Evolutionary conservation across 805 yeast genomes (phyloP).

Genomic region (Pichia phayaonensis): DNA sequence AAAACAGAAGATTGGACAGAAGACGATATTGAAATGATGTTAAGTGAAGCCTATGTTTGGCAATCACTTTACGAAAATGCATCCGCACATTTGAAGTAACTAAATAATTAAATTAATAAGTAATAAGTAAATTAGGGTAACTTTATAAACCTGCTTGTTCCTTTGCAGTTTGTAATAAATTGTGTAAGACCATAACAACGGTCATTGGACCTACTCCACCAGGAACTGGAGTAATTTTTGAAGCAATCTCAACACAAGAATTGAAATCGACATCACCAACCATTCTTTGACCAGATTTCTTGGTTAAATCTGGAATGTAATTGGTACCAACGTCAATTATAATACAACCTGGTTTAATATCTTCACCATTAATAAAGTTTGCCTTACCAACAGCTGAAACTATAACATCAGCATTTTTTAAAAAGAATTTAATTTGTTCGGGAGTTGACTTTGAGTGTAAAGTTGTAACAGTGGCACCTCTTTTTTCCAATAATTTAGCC

Average conservation of each 20-base stretch:
- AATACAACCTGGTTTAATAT: constrained; percentile 78
- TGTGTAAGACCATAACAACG: constrained; percentile 87
- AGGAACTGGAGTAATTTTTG: constrained; percentile 89
- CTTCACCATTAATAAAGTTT: constrained; percentile 74
- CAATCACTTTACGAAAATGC: constrained; percentile 88
- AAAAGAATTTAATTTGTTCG: constrained; percentile 41
- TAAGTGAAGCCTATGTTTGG: constrained; percentile 97
- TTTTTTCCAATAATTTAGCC: constrained; percentile 69
- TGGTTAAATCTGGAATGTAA: constrained; percentile 66
- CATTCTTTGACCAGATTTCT: constrained; percentile 70
- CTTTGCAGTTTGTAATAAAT: constrained; percentile 71
- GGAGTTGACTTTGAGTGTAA: constrained; percentile 69
- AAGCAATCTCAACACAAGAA: constrained; percentile 53
- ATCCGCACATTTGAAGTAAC: constrained; percentile 63
- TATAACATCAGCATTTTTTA: constrained; percentile 73
- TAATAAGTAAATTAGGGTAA: background rate
- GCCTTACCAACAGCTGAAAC: constrained; percentile 91
- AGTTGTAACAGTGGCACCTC: constrained; percentile 82
- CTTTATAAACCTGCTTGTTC: constrained; percentile 15
- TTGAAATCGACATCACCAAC: constrained; percentile 95
- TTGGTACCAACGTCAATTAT: constrained; percentile 96
- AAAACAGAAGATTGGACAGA: constrained; percentile 85
- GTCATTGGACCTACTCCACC: constrained; percentile 99
- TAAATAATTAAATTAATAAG: background rate
- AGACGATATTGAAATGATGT: constrained; percentile 80